phyloP scores from a whole-genome alignment of 805 yeast genomes.

The Groenewaldozyma tartarivorans region DNA sequence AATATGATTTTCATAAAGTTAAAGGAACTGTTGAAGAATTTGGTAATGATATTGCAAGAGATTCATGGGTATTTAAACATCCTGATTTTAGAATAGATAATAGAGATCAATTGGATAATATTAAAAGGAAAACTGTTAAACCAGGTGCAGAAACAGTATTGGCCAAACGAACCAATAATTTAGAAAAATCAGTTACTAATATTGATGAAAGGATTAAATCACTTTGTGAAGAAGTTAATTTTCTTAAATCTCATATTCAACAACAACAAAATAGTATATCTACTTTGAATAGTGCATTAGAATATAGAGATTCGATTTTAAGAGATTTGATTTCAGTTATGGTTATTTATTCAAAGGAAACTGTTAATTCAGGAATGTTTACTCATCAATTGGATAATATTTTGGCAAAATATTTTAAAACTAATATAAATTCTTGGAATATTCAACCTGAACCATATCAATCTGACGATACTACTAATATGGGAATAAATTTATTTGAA shows the following conservation, averaged over 20 bases:
- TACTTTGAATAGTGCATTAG: neutral
- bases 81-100: constrained; percentile 76
- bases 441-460: neutral
- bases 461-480: too few relatives aligned
- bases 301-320: neutral
- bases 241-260: neutral
- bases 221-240: neutral
- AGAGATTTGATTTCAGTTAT: neutral
- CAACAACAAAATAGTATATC: neutral
- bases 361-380: neutral
- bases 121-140: constrained; percentile 63
- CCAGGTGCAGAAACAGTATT: neutral
- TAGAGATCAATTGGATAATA: constrained; percentile 71
- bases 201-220: neutral
- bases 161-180: neutral
- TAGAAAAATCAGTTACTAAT: neutral
- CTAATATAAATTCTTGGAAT: neutral
- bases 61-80: constrained; percentile 92
- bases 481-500: too few relatives aligned
- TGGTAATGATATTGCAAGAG: constrained; percentile 20
- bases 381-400: neutral
- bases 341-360: neutral
- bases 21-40: constrained; percentile 29
- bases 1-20: constrained; percentile 95
- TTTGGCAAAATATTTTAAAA: neutral